These are phyloP conservation scores for Ceratobasidium sp. DNA, from an alignment of 1,284 basidiomycete species.

Conservation along the genomic window DNA sequence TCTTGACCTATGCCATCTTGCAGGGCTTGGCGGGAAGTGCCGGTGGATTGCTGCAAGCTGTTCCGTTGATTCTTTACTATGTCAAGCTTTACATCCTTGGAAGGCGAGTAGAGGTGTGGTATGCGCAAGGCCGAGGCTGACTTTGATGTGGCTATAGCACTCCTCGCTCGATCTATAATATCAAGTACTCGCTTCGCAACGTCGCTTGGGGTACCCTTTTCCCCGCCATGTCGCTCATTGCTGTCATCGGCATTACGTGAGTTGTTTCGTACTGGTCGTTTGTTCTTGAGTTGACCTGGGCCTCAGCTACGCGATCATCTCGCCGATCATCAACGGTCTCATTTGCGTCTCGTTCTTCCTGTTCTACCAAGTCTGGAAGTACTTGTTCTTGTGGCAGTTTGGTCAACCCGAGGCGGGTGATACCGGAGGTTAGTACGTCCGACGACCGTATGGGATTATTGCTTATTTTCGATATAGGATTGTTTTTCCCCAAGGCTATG, in stretches of 20 bases:
- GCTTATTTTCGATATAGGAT: slow-evolving; percentile 58
- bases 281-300: neutral
- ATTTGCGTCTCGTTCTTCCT: slow-evolving; percentile 82
- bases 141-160: slow-evolving; percentile 49
- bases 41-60: slow-evolving; percentile 64
- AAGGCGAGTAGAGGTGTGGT: slow-evolving; percentile 49
- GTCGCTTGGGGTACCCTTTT: slow-evolving; percentile 89
- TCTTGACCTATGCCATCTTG: slow-evolving; percentile 65
- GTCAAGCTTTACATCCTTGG: slow-evolving; percentile 63
- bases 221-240: slow-evolving; percentile 49
- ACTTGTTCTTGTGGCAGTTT: slow-evolving; percentile 82
- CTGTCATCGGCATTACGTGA: slow-evolving; percentile 44
- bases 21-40: slow-evolving; percentile 55
- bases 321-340: slow-evolving; percentile 93
- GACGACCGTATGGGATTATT: neutral
- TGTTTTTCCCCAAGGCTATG: slow-evolving; percentile 96
- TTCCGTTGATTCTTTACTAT: slow-evolving; percentile 69
- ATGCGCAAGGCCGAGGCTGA: slow-evolving; percentile 49
- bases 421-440: slow-evolving; percentile 61
- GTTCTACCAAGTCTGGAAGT: slow-evolving; percentile 89
- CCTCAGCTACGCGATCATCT: slow-evolving; percentile 69
- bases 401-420: slow-evolving; percentile 78
- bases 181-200: slow-evolving; percentile 50
- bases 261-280: neutral
- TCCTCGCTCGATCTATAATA: slow-evolving; percentile 52